phyloP scores from a whole-genome alignment of 768 basidiomycete genomes.

The Suillus alpinus region DNA sequence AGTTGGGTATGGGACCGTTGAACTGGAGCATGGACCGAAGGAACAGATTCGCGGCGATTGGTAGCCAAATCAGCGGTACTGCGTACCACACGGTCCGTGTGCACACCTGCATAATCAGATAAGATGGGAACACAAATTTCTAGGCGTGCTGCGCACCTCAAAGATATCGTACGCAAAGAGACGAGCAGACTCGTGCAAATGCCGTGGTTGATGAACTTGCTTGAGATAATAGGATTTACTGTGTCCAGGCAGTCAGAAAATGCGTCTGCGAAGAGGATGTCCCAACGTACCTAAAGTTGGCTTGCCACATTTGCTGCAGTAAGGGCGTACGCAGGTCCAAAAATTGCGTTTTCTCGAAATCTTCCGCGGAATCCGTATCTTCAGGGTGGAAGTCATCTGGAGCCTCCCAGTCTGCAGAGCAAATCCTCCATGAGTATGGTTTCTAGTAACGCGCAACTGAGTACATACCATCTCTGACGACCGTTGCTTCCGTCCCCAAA shows the following conservation, averaged over 20 bases:
- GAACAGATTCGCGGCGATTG: constrained; percentile 79
- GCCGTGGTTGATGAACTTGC: constrained; percentile 96
- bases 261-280: background rate
- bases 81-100: constrained; percentile 93
- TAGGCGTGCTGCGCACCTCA: constrained; percentile 51
- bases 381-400: constrained; percentile 90
- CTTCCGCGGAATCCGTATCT: constrained; percentile 75
- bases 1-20: constrained; percentile 63
- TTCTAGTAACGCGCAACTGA: background rate
- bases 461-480: constrained; percentile 73
- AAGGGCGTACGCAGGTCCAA: constrained; percentile 86
- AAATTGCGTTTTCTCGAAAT: constrained; percentile 89
- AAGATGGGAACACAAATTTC: background rate
- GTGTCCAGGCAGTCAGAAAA: constrained; percentile 9
- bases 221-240: constrained; percentile 95
- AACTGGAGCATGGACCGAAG: constrained; percentile 83
- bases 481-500: constrained; percentile 69
- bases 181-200: constrained; percentile 77
- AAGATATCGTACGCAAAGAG: constrained; percentile 81
- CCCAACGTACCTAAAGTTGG: constrained; percentile 70
- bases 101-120: constrained; percentile 47
- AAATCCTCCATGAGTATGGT: background rate
- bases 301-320: constrained; percentile 81
- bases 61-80: constrained; percentile 88
- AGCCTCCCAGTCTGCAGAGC: constrained; percentile 75